Base-by-base conservation (phyloP, 2,329 filamentous ascomycete species). In the Microascus cirrosus region DNA sequence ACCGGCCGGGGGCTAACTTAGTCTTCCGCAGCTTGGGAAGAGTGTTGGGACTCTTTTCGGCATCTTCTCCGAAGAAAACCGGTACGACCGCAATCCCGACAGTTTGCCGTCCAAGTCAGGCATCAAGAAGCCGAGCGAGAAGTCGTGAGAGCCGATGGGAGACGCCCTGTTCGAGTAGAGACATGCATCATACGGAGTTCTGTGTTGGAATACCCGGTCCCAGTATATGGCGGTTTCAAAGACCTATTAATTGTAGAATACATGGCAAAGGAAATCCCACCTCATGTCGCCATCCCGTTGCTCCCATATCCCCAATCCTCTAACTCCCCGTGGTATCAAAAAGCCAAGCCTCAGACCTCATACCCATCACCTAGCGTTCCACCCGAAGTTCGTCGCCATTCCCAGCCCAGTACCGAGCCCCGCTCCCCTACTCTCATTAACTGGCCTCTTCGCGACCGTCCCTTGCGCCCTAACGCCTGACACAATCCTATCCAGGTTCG, bases 401-500 rank as follows among this genome's bases (percentile, higher is more conserved):
- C 79, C 74, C 57, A 83, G 66, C 4, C 80, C 77, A 8, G 75
- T 71, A 4, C 77, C 77, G 42, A 81, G 62, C 0, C 73, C 74
- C 1, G 74, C 65, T 11, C 71, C 64, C 56, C 79, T 70, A 18
- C 82, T 77, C 70, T 90, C 86, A 67, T 91, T 91, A 35, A 90
- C 86, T 0, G 88, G 88, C 63, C 89, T 75, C 74, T 91, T 92
- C 8, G 87, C 86, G 12, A 93, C 87, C 36, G 83, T 83, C 20
- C 89, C 89, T 67, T 92, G 88, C 10, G 83, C 81, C 59, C 78
- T 85, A 5, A 97, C 93, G 1, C 90, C 92, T 36, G 89, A 82
- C 4, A 96, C 89, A 58, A 97, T 94, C 70, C 86, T 86, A 59
- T 96, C 91, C 61, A 95, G 73, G 65, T 87, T 90, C 35, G 93